These are phyloP conservation scores for Chlamydomonas sphaeroides DNA, from an alignment of 139 green algal species.

Conservation along the genomic window DNA sequence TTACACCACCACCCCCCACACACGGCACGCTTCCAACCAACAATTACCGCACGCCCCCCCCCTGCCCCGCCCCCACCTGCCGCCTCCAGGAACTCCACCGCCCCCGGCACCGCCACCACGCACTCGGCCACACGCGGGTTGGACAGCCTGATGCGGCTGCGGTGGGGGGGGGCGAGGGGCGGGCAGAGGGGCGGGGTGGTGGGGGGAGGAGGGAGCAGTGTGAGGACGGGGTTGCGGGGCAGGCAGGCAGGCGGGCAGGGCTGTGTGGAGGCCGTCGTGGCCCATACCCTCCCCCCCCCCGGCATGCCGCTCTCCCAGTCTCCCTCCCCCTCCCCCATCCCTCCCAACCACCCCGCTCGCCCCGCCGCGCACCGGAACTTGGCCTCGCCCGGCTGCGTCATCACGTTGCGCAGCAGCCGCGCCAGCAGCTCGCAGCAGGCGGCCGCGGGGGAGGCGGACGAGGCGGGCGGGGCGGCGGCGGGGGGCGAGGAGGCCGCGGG, in stretches of 20 bases:
- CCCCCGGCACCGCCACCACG: conserved; percentile 37
- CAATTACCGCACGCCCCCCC: neutral
- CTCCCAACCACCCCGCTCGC: neutral
- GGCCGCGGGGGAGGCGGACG: neutral
- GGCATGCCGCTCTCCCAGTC: neutral
- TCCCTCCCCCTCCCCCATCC: neutral
- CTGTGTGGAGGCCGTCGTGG: no score
- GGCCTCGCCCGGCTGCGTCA: conserved; percentile 24
- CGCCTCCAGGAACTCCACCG: conserved; percentile 42
- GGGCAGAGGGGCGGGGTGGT: neutral
- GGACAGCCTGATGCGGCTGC: conserved; percentile 40
- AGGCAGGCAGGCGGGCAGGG: no score
- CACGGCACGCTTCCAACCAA: no score
- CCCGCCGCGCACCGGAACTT: conserved; percentile 52
- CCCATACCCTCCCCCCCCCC: no score
- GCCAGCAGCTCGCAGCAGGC: conserved; percentile 9
- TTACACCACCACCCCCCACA: neutral
- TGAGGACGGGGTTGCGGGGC: no score
- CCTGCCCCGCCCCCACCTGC: neutral
- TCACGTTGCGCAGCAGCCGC: conserved; percentile 44
- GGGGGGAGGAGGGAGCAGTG: no score
- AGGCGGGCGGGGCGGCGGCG: no score
- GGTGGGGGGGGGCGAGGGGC: neutral
- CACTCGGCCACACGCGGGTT: conserved; percentile 32
- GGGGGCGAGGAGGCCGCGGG: no score